phyloP scores from a whole-genome alignment of 2,329 filamentous ascomycete genomes.

The Lachnellula arida region DNA sequence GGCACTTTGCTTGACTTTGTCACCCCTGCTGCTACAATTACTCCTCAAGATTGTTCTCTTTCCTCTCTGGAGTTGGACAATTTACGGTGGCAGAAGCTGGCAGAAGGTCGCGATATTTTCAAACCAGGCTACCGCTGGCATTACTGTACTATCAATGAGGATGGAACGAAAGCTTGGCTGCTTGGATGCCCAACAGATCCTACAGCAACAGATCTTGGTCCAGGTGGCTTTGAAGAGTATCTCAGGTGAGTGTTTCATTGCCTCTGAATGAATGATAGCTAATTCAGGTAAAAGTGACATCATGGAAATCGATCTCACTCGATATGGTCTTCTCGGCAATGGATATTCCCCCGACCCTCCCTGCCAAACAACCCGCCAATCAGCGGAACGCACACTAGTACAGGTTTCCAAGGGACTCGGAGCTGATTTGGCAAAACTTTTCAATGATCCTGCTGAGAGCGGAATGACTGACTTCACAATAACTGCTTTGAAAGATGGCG shows the following conservation, averaged over 20 bases:
- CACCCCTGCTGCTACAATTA: conserved; percentile 84
- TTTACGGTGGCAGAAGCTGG: conserved; percentile 89
- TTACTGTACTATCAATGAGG: conserved; percentile 93
- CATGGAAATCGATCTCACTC: conserved; percentile 85
- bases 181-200: conserved; percentile 83
- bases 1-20: conserved; percentile 91
- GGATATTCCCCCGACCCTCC: conserved; percentile 55
- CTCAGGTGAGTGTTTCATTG: conserved; percentile 46
- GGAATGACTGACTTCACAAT: conserved; percentile 88
- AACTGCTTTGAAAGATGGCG: conserved; percentile 78
- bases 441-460: conserved; percentile 78
- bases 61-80: conserved; percentile 84
- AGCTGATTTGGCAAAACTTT: conserved; percentile 77
- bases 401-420: conserved; percentile 67
- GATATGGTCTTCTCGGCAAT: conserved; percentile 86
- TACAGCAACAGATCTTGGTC: conserved; percentile 58
- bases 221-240: conserved; percentile 78
- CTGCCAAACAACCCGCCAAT: conserved; percentile 43
- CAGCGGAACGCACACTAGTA: conserved; percentile 41
- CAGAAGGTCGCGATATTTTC: conserved; percentile 92
- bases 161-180: conserved; percentile 94
- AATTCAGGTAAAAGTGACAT: conserved; percentile 53
- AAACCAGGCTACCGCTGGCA: conserved; percentile 93
- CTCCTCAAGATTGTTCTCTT: conserved; percentile 80
- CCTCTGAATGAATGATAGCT: not conserved